Evolutionary conservation across 2,329 filamentous ascomycete species (phyloP), one percentile per base, ranked within the genome.

Genomic region (Pleurostoma richardsiae): DNA sequence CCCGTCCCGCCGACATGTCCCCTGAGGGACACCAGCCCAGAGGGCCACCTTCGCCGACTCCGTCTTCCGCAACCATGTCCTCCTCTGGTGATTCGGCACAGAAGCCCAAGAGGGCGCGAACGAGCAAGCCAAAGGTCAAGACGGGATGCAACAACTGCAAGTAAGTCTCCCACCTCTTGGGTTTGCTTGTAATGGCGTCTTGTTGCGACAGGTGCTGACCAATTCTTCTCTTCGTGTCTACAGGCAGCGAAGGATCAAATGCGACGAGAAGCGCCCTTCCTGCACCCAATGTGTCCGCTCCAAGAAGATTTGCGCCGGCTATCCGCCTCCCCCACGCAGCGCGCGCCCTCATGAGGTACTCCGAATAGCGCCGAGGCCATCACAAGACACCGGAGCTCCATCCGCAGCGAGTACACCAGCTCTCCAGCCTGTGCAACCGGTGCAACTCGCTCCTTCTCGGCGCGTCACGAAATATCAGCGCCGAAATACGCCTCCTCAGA

Each of bases 131-230:
- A 10, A 84, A 85, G 59, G 81, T 83, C 52, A 84, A 83, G 67
- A 85, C 81, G 1, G 82, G 82, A 39, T 85, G 82, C 63, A 73
- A 71, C 56, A 83, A 80, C 61, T 86, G 82, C 82, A 85, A 85
- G 82, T 85, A 71, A 61, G 81, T 72, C 46, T 33, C 42, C 44
- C 29, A 46, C 43, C 47, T 31, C 43, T 39, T 30, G 10, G 29
- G 30, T 44, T 46, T 47, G 40, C 39, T 42, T 28, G 43, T 45
- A 29, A 27, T 49, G 48, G 50, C 50, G 52, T 47, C 43, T 44
- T 50, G 41, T 42, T 39, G n/a, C 38, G 10, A 29, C 26, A 26
- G 26, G n/a, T 27, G 44, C 44, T 49, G 40, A 50, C 46, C 40
- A 40, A 42, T 62, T 43, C 56, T 47, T 31, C 41, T 28, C 45